Conservation (phyloP, 192 early-diverging fungal species). For the Dissophora ornata region DNA sequence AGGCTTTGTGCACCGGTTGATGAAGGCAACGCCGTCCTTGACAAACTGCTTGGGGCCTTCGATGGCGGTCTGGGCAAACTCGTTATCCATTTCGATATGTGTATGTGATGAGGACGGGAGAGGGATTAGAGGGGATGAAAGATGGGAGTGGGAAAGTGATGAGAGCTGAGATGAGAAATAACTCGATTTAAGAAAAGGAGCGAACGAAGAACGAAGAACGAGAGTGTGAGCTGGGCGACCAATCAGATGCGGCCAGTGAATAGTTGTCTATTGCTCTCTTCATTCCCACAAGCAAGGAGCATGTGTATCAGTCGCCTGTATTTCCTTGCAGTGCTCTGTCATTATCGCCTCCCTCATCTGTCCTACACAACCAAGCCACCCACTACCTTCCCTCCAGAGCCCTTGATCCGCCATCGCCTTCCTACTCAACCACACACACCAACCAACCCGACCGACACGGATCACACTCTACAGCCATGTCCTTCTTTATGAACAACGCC, state of each 20-base stretch:
- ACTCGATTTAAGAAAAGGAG: not conserved
- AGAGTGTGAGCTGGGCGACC: slow-evolving; percentile 10
- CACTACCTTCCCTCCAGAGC: too few species aligned
- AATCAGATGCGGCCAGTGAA: slow-evolving; percentile 43
- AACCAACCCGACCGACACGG: not conserved
- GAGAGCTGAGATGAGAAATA: not conserved
- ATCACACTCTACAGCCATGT: slow-evolving; percentile 38
- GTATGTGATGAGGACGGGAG: slow-evolving; percentile 10
- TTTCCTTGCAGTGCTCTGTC: too few species aligned
- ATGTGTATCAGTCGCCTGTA: too few species aligned
- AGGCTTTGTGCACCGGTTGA: slow-evolving; percentile 98
- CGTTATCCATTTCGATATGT: slow-evolving; percentile 64
- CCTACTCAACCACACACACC: too few species aligned
- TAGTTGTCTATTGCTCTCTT: not conserved
- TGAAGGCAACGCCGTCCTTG: slow-evolving; percentile 91
- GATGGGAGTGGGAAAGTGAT: not conserved
- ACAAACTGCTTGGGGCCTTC: slow-evolving; percentile 92
- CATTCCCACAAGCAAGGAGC: not conserved
- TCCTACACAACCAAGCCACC: too few species aligned
- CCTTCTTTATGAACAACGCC: slow-evolving; percentile 53
- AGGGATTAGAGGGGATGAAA: not conserved
- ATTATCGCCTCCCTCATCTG: too few species aligned
- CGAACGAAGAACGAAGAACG: slow-evolving; percentile 1
- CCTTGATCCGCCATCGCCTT: not conserved
- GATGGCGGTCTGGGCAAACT: slow-evolving; percentile 68